phyloP scores from a whole-genome alignment of 371 early-diverging fungal genomes.

The Syncephalastrum contaminatum region DNA sequence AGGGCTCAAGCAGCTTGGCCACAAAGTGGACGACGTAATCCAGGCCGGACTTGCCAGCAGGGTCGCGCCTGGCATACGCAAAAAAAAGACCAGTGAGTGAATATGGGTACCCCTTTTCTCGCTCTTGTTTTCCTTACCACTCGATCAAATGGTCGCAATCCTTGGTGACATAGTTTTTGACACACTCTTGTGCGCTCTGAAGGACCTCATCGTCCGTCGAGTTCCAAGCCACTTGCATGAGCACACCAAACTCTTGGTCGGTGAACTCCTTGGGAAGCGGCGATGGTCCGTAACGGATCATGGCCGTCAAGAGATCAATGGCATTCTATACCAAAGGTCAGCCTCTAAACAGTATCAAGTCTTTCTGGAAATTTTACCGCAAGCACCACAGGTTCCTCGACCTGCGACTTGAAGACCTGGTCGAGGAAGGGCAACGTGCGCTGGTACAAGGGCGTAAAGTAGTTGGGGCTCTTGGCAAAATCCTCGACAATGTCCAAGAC shows the following conservation, averaged over 20 bases:
- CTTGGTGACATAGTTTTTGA: slow-evolving; percentile 63
- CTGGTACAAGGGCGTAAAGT: slow-evolving; percentile 61
- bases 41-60: slow-evolving; percentile 69
- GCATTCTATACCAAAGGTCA: slow-evolving; percentile 52
- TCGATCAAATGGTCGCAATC: slow-evolving; percentile 63
- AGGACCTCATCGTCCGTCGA: slow-evolving; percentile 61
- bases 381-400: slow-evolving; percentile 46
- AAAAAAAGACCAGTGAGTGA: neutral
- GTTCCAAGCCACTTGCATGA: slow-evolving; percentile 70
- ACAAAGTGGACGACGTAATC: slow-evolving; percentile 79
- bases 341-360: neutral
- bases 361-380: slow-evolving; percentile 39
- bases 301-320: slow-evolving; percentile 67
- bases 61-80: slow-evolving; percentile 45
- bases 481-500: slow-evolving; percentile 78
- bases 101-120: neutral
- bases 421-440: slow-evolving; percentile 73
- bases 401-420: slow-evolving; percentile 51
- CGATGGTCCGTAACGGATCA: slow-evolving; percentile 63
- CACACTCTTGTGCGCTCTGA: slow-evolving; percentile 63
- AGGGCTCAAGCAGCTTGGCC: slow-evolving; percentile 73
- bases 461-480: slow-evolving; percentile 67
- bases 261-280: slow-evolving; percentile 79
- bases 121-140: slow-evolving; percentile 39
- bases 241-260: slow-evolving; percentile 75